Base-by-base conservation (phyloP, 345 rosid genomes). In the Linum tenue region DNA sequence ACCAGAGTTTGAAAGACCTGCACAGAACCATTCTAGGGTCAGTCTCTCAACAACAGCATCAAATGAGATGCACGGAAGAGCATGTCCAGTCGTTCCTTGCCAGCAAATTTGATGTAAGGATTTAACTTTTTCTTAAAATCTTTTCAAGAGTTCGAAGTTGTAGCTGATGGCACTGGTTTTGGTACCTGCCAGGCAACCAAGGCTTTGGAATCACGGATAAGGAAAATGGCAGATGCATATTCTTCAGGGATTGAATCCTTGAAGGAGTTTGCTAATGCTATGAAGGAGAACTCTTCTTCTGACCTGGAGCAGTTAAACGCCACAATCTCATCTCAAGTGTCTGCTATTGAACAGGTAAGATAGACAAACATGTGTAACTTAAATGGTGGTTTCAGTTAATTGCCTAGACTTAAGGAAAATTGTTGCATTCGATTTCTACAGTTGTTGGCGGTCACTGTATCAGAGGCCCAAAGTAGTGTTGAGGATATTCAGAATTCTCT, bases 31-130 rank as follows among this genome's bases (percentile, higher is more conserved):
- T 90, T 59, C 69, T 92, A 22, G 86, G 88, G 8, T 92, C 92
- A 61, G 81, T 90, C 73, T 84, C 86, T 80, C 89, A 88, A 72
- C 98, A 90, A 72, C 94, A 88, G 69, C 86, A 92, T 62, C 88
- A 85, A 56, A 65, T 92, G 55, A 82, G 89, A 81, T 75, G 82
- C 78, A 78, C 88, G 88, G 96, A 92, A 76, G 98, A 92, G 57
- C 85, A 86, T 65, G 60, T 70, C 35, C 75, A 76, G 56, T 80
- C 84, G 16, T 84, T 78, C 78, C 80, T 92, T 63, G 94, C 92
- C 22, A 75, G 78, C 62, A 92, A 88, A 85, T 83, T 73, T 64
- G 97, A 92, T 71, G 98, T 90, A 85, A 76, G 95, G n/a, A 7
- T 36, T 16, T 44, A 37, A 8, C 39, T 36, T 39, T 55, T 11